These are phyloP conservation scores for Otatea glauca DNA, from an alignment of 176 grass and related monocot genomes.

Conservation along the genomic window DNA sequence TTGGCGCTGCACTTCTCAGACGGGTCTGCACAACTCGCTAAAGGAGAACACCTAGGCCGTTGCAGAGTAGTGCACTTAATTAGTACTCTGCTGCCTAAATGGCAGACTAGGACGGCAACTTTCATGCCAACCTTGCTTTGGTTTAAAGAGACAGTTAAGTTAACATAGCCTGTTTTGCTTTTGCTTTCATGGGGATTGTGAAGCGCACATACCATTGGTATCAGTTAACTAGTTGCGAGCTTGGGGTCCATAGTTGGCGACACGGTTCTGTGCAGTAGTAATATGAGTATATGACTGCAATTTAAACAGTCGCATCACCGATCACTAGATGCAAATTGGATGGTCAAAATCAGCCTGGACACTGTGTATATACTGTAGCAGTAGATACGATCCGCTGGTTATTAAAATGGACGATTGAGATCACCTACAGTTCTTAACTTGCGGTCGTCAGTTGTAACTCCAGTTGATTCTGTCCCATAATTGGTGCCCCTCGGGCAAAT, in stretches of 20 bases:
- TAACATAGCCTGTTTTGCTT: background rate
- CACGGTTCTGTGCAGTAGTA: too few relatives aligned
- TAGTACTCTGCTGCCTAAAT: conserved; percentile 18
- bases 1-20: background rate
- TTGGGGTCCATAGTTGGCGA: conserved; percentile 28
- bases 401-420: too few relatives aligned
- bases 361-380: too few relatives aligned
- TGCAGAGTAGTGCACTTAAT: conserved; percentile 27
- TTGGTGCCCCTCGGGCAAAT: conserved; percentile 27
- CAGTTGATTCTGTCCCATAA: background rate
- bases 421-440: too few relatives aligned
- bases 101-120: conserved; percentile 30
- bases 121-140: conserved; percentile 50
- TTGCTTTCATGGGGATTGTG: conserved; percentile 60
- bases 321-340: too few relatives aligned
- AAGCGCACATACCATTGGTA: conserved; percentile 48
- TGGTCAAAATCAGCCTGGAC: too few relatives aligned
- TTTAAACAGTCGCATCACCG: too few relatives aligned
- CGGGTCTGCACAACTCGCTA: conserved; percentile 1
- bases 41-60: background rate
- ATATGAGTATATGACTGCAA: too few relatives aligned
- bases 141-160: conserved; percentile 46
- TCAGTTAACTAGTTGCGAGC: conserved; percentile 53
- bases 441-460: too few relatives aligned
- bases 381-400: too few relatives aligned